phyloP scores from a whole-genome alignment of 2,329 filamentous ascomycete species.

The Aspergillus piperis region DNA sequence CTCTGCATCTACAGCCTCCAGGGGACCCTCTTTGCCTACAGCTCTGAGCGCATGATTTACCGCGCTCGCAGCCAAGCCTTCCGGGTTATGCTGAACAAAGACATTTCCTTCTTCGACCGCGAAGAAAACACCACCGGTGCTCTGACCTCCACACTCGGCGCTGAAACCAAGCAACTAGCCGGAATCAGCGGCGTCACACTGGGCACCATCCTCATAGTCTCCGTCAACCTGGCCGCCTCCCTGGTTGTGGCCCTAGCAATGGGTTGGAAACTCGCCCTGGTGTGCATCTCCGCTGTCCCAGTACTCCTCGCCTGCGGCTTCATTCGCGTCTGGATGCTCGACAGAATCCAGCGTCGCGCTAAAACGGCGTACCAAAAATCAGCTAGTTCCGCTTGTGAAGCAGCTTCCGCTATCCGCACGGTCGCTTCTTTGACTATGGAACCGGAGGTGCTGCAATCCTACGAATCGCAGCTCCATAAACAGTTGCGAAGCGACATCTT shows the following conservation, averaged over 20 bases:
- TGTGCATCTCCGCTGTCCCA: slow-evolving; percentile 55
- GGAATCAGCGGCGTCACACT: slow-evolving; percentile 73
- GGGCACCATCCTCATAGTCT: slow-evolving; percentile 74
- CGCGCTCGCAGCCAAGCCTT: slow-evolving; percentile 67
- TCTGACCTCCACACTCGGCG: slow-evolving; percentile 76
- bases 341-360: slow-evolving; percentile 49
- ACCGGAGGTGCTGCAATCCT: slow-evolving; percentile 38
- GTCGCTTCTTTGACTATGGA: slow-evolving; percentile 54
- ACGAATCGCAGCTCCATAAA: slow-evolving; percentile 34
- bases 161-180: slow-evolving; percentile 59
- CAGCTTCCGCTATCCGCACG: slow-evolving; percentile 53
- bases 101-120: slow-evolving; percentile 33
- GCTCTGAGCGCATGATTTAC: slow-evolving; percentile 79
- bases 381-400: slow-evolving; percentile 54
- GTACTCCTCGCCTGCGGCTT: slow-evolving; percentile 30
- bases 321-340: slow-evolving; percentile 52
- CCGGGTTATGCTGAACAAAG: slow-evolving; percentile 28
- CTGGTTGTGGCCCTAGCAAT: slow-evolving; percentile 66
- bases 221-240: slow-evolving; percentile 71
- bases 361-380: slow-evolving; percentile 49
- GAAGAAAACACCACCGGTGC: slow-evolving; percentile 45
- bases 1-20: slow-evolving; percentile 67
- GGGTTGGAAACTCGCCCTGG: slow-evolving; percentile 78
- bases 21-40: slow-evolving; percentile 73
- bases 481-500: slow-evolving; percentile 27